Evolutionary conservation across 768 basidiomycete genomes (phyloP).

Genomic region (Psilocybe subaeruginosa): DNA sequence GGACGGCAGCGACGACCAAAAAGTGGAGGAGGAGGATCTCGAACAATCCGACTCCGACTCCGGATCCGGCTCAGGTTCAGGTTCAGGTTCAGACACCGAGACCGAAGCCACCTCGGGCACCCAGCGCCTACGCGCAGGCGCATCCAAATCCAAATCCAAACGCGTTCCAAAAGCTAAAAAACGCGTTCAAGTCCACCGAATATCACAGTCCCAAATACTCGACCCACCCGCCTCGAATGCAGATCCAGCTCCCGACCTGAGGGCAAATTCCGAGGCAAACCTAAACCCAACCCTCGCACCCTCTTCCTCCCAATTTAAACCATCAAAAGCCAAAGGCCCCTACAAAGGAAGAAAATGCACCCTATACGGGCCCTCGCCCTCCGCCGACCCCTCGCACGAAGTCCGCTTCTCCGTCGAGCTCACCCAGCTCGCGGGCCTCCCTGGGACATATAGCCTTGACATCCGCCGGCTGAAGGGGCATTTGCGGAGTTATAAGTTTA

Average conservation of each 20-base stretch:
- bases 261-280: background rate
- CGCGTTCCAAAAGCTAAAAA: too few relatives aligned
- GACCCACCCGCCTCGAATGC: background rate
- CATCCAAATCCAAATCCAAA: background rate
- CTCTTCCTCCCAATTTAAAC: too few relatives aligned
- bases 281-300: too few relatives aligned
- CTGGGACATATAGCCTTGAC: conserved; percentile 85
- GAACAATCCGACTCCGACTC: too few relatives aligned
- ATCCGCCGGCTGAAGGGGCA: conserved; percentile 88
- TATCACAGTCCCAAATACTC: background rate
- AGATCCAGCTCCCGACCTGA: too few relatives aligned
- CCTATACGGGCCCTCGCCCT: conserved; percentile 62
- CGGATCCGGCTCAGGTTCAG: too few relatives aligned
- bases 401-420: conserved; percentile 93
- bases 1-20: too few relatives aligned
- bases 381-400: conserved; percentile 83
- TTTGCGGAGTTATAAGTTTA: conserved; percentile 80
- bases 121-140: background rate
- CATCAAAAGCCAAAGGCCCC: too few relatives aligned
- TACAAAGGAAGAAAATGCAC: conserved; percentile 17
- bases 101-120: background rate
- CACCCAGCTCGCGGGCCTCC: conserved; percentile 80
- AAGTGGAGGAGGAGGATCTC: too few relatives aligned
- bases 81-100: background rate
- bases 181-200: too few relatives aligned